Evolutionary conservation across 176 grass and related monocot species (phyloP).

Genomic region (Eremochloa ophiuroides): DNA sequence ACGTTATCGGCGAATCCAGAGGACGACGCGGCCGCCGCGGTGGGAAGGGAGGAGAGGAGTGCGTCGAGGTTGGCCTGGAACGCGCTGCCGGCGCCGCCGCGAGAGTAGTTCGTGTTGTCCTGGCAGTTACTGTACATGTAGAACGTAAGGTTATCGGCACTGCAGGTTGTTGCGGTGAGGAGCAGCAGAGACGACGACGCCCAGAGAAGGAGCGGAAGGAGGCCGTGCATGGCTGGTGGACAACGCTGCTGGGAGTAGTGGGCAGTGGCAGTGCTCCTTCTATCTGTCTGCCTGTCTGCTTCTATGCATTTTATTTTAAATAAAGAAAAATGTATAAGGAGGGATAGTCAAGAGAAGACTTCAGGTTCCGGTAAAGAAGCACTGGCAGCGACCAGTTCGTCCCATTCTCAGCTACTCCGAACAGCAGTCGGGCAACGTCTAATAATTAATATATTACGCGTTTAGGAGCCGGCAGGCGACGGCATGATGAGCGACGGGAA

Average conservation of each 20-base stretch:
- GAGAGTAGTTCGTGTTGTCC: constrained; percentile 30
- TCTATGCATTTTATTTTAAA: too few species aligned
- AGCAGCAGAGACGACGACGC: neutral
- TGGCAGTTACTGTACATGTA: neutral
- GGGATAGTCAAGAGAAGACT: too few species aligned
- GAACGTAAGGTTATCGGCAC: neutral
- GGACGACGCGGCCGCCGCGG: neutral
- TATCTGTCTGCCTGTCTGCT: neutral
- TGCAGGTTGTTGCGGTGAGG: neutral
- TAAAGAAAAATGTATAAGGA: too few species aligned
- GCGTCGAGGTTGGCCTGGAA: constrained; percentile 49
- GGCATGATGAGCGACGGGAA: too few species aligned
- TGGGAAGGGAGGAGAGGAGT: constrained; percentile 35
- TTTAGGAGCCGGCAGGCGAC: too few species aligned
- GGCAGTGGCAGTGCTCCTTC: neutral
- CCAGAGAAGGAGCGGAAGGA: neutral
- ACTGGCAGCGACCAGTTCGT: too few species aligned
- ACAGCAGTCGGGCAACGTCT: too few species aligned
- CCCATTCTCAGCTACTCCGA: too few species aligned
- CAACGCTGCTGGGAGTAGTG: neutral
- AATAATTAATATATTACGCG: too few species aligned
- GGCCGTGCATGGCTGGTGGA: neutral
- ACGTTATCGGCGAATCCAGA: constrained; percentile 28
- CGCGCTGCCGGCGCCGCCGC: neutral
- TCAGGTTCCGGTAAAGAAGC: too few species aligned